A percentile compares a stretch with the other conserved stretches of the same genome.
Conservation (phyloP, 78 protist genomes). For the Fonticula alba region DNA sequence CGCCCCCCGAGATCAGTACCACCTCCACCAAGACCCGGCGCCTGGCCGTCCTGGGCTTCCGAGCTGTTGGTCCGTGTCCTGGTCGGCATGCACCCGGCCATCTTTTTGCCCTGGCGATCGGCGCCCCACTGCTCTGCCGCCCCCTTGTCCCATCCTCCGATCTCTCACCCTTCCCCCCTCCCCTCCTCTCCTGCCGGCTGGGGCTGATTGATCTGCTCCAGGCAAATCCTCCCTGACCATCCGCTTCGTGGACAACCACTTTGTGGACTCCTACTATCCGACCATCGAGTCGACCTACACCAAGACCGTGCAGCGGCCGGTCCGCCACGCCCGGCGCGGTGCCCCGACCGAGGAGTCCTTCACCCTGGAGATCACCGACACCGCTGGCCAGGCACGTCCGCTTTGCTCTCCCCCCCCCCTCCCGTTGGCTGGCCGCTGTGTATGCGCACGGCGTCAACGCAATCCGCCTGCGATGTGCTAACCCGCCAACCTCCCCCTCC, state of each 20-base stretch:
- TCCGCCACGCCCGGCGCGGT: too few species aligned
- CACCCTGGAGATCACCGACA: conserved; percentile 17
- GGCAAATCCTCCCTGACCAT: conserved; percentile 46
- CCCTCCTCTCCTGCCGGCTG: not conserved
- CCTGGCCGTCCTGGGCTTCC: conserved; percentile 37
- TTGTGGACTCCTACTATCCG: conserved; percentile 45
- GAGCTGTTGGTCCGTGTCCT: conserved; percentile 33
- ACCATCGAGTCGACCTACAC: conserved; percentile 48
- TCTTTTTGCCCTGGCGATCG: not conserved
- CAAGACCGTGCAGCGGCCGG: conserved; percentile 20
- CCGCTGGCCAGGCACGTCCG: conserved; percentile 34
- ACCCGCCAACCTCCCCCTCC: too few species aligned
- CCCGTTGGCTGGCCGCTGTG: too few species aligned
- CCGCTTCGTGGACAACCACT: conserved; percentile 40
- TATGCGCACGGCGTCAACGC: too few species aligned
- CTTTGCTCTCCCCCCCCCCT: too few species aligned
- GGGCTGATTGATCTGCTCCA: not conserved
- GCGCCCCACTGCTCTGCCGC: not conserved
- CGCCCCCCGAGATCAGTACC: too few species aligned
- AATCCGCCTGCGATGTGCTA: too few species aligned
- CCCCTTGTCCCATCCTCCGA: not conserved
- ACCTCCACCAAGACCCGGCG: not conserved
- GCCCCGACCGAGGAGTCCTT: conserved; percentile 4
- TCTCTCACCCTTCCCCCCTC: not conserved
- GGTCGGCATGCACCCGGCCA: too few species aligned